Conservation (phyloP, 768 basidiomycete genomes). For the Phanerochaete carnosa region DNA sequence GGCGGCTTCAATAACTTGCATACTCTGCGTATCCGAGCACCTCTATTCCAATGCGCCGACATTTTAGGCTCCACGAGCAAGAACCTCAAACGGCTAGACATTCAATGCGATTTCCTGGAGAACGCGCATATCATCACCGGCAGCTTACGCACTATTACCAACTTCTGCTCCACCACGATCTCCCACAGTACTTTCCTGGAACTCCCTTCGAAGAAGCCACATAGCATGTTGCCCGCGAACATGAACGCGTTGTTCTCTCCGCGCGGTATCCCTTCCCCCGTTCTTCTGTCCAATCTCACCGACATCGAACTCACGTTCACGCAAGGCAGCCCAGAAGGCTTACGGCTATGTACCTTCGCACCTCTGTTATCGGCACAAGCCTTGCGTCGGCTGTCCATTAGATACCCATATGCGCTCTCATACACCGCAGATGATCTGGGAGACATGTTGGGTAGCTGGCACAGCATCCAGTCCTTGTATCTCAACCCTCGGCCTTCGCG, state of each 20-base stretch:
- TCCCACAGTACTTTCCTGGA: background rate
- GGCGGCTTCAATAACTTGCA: background rate
- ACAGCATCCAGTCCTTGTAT: background rate
- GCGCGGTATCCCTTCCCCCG: background rate
- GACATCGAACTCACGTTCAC: constrained; percentile 1
- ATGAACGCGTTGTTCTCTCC: background rate
- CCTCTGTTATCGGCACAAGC: background rate
- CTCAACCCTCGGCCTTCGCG: constrained; percentile 8
- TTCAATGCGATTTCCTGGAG: background rate
- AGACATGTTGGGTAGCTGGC: constrained; percentile 10
- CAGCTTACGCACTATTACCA: background rate
- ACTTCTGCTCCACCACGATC: background rate
- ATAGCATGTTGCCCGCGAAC: background rate
- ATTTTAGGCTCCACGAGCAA: background rate
- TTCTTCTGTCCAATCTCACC: constrained; percentile 1
- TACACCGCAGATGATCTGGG: background rate
- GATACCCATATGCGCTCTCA: constrained; percentile 5
- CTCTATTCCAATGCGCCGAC: background rate
- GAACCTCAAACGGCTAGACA: background rate
- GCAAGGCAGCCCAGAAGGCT: background rate
- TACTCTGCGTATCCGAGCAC: background rate
- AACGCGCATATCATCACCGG: background rate
- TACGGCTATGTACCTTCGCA: background rate
- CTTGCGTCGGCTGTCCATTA: background rate
- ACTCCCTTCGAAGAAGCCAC: background rate